Conservation (phyloP, 2,329 filamentous ascomycete genomes). For the Ascocoryne sarcoides region DNA sequence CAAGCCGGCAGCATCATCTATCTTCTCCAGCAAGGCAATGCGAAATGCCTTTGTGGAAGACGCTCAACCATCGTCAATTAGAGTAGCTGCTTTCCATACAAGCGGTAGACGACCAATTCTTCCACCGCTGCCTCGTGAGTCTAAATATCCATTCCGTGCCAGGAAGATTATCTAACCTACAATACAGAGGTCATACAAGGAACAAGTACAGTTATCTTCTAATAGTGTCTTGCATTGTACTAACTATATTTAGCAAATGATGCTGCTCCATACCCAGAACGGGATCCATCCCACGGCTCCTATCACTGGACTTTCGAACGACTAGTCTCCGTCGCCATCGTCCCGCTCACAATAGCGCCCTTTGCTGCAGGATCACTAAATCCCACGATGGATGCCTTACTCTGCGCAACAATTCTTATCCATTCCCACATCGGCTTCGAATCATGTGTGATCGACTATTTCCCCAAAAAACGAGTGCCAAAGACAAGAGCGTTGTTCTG, state of each 20-base stretch:
- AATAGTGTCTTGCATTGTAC: conserved; percentile 11
- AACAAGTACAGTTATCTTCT: conserved; percentile 46
- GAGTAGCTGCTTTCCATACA: conserved; percentile 79
- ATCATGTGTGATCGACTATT: conserved; percentile 84
- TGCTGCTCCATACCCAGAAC: conserved; percentile 62
- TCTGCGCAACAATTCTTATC: conserved; percentile 74
- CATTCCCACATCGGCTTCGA: conserved; percentile 97
- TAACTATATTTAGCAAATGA: conserved; percentile 63
- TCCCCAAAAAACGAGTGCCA: conserved; percentile 65
- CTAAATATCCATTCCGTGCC: neutral
- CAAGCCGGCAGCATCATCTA: conserved; percentile 21
- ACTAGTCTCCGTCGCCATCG: conserved; percentile 66
- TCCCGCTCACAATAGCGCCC: conserved; percentile 81
- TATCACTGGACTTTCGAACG: conserved; percentile 99
- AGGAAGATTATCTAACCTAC: conserved; percentile 34
- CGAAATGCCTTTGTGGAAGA: conserved; percentile 32
- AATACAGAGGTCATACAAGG: conserved; percentile 63
- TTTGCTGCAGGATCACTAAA: conserved; percentile 90
- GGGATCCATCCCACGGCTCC: conserved; percentile 75
- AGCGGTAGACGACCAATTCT: conserved; percentile 68
- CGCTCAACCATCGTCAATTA: conserved; percentile 32
- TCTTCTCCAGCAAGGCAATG: conserved; percentile 18
- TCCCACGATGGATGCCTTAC: conserved; percentile 75
- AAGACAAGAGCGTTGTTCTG: conserved; percentile 55
- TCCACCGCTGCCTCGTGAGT: conserved; percentile 77